Percentiles rank a stretch among this genome's conserved stretches.
Evolutionary conservation across 83 land plant genomes (phyloP).

Genomic region (Diphasiastrum complanatum): DNA sequence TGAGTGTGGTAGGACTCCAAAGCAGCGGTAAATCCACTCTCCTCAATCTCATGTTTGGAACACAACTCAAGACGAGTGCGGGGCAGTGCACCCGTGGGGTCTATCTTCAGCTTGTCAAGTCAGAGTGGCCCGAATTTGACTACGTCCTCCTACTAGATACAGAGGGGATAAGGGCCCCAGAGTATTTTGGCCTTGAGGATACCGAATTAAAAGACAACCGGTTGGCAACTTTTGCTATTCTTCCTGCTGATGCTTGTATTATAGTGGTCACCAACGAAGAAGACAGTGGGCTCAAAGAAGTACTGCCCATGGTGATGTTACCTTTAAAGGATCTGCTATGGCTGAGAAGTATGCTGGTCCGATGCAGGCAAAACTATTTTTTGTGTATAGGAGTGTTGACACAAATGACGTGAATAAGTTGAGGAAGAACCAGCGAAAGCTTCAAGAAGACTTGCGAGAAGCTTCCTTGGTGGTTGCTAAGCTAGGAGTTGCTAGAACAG

Average conservation of each 20-base stretch:
- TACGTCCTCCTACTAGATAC: conserved; percentile 19
- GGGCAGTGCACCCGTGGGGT: conserved; percentile 18
- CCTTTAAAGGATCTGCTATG: conserved; percentile 14
- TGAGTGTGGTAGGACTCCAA: too few relatives aligned
- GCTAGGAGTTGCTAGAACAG: not conserved
- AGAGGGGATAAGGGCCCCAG: conserved; percentile 18
- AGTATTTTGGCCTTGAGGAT: conserved; percentile 16
- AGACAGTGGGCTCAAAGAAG: conserved; percentile 18
- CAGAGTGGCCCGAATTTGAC: conserved; percentile 8
- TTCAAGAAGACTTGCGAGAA: not conserved
- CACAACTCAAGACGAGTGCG: too few relatives aligned
- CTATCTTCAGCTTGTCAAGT: conserved; percentile 17
- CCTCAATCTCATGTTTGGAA: too few relatives aligned
- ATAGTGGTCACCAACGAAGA: conserved; percentile 19
- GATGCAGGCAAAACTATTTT: conserved; percentile 6
- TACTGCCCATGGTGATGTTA: conserved; percentile 21
- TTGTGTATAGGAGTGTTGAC: conserved; percentile 16
- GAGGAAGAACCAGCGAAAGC: conserved; percentile 5
- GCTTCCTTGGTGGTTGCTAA: conserved; percentile 3
- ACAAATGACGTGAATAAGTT: conserved; percentile 3
- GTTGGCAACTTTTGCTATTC: conserved; percentile 20
- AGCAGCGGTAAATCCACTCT: too few relatives aligned
- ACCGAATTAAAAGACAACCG: conserved; percentile 1
- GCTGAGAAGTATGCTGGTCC: conserved; percentile 3
- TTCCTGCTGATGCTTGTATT: conserved; percentile 21